Conservation (phyloP, 495 filamentous ascomycete genomes). For the Daldinia loculata region DNA sequence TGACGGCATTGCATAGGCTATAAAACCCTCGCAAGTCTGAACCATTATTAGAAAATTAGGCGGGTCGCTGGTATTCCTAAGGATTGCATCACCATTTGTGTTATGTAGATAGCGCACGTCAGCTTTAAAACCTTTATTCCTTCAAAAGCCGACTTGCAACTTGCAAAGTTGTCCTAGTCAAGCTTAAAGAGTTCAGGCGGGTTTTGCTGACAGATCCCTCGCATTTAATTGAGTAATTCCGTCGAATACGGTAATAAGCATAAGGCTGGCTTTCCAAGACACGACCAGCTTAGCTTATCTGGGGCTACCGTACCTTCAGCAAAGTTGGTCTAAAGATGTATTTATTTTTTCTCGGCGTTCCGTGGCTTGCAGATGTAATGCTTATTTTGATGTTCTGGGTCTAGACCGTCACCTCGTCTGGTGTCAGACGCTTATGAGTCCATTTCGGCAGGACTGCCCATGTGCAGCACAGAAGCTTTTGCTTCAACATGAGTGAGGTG, state of each 20-base stretch:
- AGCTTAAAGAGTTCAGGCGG: neutral
- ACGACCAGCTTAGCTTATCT: neutral
- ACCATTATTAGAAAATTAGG: neutral
- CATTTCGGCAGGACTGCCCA: constrained; percentile 10
- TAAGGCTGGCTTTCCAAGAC: neutral
- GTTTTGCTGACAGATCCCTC: neutral
- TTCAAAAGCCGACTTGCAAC: neutral
- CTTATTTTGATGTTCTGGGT: constrained; percentile 19
- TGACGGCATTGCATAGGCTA: too few relatives aligned
- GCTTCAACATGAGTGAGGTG: neutral
- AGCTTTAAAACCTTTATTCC: neutral
- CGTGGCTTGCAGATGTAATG: constrained; percentile 28
- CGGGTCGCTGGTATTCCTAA: neutral
- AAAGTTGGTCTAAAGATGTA: too few relatives aligned
- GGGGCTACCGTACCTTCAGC: neutral
- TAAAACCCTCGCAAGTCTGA: neutral
- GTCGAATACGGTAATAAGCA: neutral
- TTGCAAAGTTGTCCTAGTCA: neutral
- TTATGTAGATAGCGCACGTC: neutral
- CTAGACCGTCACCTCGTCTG: constrained; percentile 8
- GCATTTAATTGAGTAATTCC: neutral
- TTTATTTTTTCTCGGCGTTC: neutral
- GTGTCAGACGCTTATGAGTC: constrained; percentile 6
- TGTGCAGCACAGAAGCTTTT: constrained; percentile 26
- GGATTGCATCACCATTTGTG: neutral